Percentiles rank a stretch among this genome's conserved stretches.
These are phyloP conservation scores for Penicillium aurantiogriseum DNA, from an alignment of 2,329 filamentous ascomycete genomes.

Conservation along the genomic window DNA sequence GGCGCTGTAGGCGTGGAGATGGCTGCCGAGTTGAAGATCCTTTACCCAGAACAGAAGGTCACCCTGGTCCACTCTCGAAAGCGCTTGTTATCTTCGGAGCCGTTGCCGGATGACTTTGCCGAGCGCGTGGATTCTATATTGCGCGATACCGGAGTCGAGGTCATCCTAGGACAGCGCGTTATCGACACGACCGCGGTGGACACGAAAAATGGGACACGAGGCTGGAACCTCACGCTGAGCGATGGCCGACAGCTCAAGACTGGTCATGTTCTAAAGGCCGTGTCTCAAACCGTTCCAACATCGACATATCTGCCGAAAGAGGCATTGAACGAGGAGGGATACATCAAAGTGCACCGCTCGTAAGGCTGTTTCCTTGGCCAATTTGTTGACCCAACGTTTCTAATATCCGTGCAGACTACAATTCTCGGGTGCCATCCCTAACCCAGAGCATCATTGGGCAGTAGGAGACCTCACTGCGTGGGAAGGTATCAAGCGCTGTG, in stretches of 20 bases:
- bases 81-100: slow-evolving; percentile 70
- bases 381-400: not conserved
- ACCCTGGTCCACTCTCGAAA: slow-evolving; percentile 71
- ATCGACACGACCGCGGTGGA: slow-evolving; percentile 23
- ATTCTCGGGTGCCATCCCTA: slow-evolving; percentile 55
- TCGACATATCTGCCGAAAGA: slow-evolving; percentile 61
- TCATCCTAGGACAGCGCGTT: slow-evolving; percentile 30
- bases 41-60: slow-evolving; percentile 64
- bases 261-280: slow-evolving; percentile 67
- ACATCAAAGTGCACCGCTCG: slow-evolving; percentile 61
- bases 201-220: slow-evolving; percentile 14
- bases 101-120: slow-evolving; percentile 65
- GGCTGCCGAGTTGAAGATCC: slow-evolving; percentile 71
- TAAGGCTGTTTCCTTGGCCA: not conserved
- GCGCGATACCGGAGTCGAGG: slow-evolving; percentile 58
- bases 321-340: slow-evolving; percentile 62
- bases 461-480: slow-evolving; percentile 68
- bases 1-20: slow-evolving; percentile 80
- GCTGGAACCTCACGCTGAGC: slow-evolving; percentile 54
- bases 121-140: slow-evolving; percentile 60
- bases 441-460: slow-evolving; percentile 63
- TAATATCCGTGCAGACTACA: slow-evolving; percentile 46
- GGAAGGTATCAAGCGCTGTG: slow-evolving; percentile 78
- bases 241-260: slow-evolving; percentile 60
- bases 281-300: slow-evolving; percentile 63